Conservation (phyloP, 2,329 filamentous ascomycete genomes). For the Claviceps humidiphila region DNA sequence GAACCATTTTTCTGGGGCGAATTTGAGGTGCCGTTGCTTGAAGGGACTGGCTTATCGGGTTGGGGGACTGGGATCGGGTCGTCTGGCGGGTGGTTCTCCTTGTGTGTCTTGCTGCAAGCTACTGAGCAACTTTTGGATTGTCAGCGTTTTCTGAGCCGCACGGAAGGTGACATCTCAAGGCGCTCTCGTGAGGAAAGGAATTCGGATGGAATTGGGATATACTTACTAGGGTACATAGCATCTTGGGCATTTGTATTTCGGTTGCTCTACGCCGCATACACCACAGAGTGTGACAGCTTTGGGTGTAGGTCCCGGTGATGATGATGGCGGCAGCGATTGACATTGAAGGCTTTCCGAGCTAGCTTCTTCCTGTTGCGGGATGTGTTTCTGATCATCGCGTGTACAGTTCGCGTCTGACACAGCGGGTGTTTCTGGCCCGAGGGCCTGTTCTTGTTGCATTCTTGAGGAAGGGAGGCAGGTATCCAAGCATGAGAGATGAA, state of each 20-base stretch:
- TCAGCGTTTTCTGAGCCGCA: not conserved
- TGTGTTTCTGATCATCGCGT: not conserved
- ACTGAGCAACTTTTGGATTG: slow-evolving; percentile 37
- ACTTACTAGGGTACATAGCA: slow-evolving; percentile 47
- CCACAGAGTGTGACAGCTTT: slow-evolving; percentile 26
- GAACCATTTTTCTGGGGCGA: slow-evolving; percentile 10
- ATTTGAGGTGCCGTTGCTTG: not conserved
- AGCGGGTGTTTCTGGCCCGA: not conserved
- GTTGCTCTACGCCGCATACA: slow-evolving; percentile 35
- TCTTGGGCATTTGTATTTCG: slow-evolving; percentile 51
- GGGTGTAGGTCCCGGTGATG: not conserved
- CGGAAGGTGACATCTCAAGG: not conserved
- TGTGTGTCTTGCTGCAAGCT: slow-evolving; percentile 39
- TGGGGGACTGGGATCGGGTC: slow-evolving; percentile 15
- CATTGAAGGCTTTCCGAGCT: not conserved
- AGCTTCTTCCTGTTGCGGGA: not conserved
- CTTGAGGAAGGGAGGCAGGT: not conserved
- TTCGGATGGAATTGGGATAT: not conserved
- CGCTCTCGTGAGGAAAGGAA: not conserved
- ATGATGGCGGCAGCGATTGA: not conserved
- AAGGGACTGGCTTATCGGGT: slow-evolving; percentile 3
- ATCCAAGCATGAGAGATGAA: not conserved
- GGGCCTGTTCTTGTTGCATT: slow-evolving; percentile 3
- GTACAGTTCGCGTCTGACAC: not conserved
- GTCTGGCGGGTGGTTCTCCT: slow-evolving; percentile 33